A percentile compares a stretch with the other conserved stretches of the same genome.
Conservation (phyloP, 176 grass and related monocot species). For the Rhynchospora tenuis region DNA sequence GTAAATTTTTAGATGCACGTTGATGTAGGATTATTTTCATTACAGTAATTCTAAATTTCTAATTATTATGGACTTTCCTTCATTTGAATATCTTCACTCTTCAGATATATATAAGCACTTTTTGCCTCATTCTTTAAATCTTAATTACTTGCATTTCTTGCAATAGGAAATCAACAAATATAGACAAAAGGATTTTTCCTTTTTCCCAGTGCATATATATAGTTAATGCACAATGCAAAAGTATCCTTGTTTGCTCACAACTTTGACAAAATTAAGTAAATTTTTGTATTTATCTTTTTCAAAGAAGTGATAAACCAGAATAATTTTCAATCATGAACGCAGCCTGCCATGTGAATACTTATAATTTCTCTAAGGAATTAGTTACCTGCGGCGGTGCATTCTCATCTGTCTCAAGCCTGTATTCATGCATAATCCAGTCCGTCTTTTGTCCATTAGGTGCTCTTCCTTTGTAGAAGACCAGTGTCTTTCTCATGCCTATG, state of each 20-base stretch:
- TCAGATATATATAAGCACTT: neutral
- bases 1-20: neutral
- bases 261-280: neutral
- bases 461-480: slow-evolving; percentile 57
- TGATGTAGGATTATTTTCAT: neutral
- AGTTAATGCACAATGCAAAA: neutral
- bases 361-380: neutral
- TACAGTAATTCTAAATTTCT: neutral
- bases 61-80: neutral
- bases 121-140: neutral
- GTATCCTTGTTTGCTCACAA: neutral
- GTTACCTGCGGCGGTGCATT: slow-evolving; percentile 47
- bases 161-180: neutral
- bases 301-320: neutral
- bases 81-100: neutral
- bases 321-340: neutral
- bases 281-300: neutral
- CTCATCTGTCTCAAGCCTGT: slow-evolving; percentile 46
- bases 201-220: neutral
- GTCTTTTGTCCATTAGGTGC: slow-evolving; percentile 51
- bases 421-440: slow-evolving; percentile 57
- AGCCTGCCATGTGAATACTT: neutral
- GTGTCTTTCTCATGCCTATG: slow-evolving; percentile 52
- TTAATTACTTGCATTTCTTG: neutral
- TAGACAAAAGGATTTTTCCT: neutral